Evolutionary conservation across 371 early-diverging fungal species (phyloP), one percentile per base, ranked within the genome.

Genomic region (Apophysomyces trapeziformis): DNA sequence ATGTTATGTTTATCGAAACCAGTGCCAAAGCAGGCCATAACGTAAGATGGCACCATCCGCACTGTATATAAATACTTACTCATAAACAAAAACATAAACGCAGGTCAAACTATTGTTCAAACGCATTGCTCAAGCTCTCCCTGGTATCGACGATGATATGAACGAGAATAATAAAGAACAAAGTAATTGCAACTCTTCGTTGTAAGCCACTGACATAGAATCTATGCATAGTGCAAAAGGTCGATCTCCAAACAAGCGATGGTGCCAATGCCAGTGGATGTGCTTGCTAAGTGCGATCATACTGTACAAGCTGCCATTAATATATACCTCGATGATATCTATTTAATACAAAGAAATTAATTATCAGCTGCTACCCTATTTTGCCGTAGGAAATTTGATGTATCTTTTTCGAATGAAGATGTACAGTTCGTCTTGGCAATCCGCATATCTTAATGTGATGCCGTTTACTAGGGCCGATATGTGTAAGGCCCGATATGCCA

Each of bases 91-190:
- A 26, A 26, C 32, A 11, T 21, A 8, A 50, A 47, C n/a, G 21
- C 56, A 80, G 80, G 80, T 98, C 58, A 96, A 99, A 83, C 88
- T 90, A 1, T 86, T 99, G 47, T 99, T 99, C 79, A 89, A 92
- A 67, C 94, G 93, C 75, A 96, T 99, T 78, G 98, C 97, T 5
- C 95, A 95, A 75, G 94, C 95, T 7, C 79, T 99, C 14, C 98
- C 99, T 1, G 95, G 96, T 8, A 90, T 92, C 78, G 95, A 95
- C 57, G 82, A 80, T 69, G 54, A 50, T 21, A 75, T 73, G 12
- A 73, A 76, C 35, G 68, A 71, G 18, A 77, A 80, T 38, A 59
- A 65, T 16, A 81, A 78, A 46, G 76, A 74, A 32, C 76, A 76
- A 69, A 76, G 82, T 81, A 72, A 69, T 1, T 26, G 32, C 32